Conservation (phyloP, 805 yeast species). For the Candida loeiensis region DNA sequence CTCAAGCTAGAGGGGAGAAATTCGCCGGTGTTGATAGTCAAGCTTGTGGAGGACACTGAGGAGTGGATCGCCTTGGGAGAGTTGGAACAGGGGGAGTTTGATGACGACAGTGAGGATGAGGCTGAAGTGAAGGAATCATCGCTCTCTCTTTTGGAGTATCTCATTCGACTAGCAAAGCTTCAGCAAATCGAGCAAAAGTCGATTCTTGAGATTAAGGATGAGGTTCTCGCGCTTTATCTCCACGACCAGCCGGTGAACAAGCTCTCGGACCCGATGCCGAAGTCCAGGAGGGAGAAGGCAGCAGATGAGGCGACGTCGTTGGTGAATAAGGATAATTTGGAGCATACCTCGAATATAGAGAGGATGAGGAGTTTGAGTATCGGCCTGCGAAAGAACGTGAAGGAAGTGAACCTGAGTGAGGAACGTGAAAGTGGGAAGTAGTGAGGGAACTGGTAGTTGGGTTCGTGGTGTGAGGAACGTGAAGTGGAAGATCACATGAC, state of each 20-base stretch:
- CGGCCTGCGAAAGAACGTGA: slow-evolving; percentile 6
- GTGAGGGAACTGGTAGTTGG: no score
- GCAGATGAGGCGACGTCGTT: slow-evolving; percentile 7
- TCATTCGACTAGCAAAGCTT: slow-evolving; percentile 55
- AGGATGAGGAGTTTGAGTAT: slow-evolving; percentile 28
- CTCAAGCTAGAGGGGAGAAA: slow-evolving; percentile 58
- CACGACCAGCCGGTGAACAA: slow-evolving; percentile 11
- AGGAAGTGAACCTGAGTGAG: slow-evolving; percentile 9
- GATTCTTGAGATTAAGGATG: slow-evolving; percentile 58
- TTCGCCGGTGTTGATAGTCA: slow-evolving; percentile 65
- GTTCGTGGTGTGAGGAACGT: no score
- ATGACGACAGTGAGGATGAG: slow-evolving; percentile 12
- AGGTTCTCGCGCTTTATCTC: slow-evolving; percentile 56
- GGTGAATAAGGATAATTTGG: slow-evolving; percentile 16
- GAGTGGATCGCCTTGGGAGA: slow-evolving; percentile 23
- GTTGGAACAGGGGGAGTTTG: slow-evolving; percentile 14
- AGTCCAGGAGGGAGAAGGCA: slow-evolving; percentile 15
- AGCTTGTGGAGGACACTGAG: slow-evolving; percentile 26
- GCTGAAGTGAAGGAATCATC: slow-evolving; percentile 23
- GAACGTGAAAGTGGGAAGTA: no score
- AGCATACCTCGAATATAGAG: slow-evolving; percentile 31
- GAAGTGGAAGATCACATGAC: no score
- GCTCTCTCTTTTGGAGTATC: slow-evolving; percentile 60
- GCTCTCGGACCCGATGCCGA: slow-evolving; percentile 17
- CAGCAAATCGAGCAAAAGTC: slow-evolving; percentile 58